Evolutionary conservation across 495 filamentous ascomycete species (phyloP).

Genomic region (Aspergillus funiculosus): DNA sequence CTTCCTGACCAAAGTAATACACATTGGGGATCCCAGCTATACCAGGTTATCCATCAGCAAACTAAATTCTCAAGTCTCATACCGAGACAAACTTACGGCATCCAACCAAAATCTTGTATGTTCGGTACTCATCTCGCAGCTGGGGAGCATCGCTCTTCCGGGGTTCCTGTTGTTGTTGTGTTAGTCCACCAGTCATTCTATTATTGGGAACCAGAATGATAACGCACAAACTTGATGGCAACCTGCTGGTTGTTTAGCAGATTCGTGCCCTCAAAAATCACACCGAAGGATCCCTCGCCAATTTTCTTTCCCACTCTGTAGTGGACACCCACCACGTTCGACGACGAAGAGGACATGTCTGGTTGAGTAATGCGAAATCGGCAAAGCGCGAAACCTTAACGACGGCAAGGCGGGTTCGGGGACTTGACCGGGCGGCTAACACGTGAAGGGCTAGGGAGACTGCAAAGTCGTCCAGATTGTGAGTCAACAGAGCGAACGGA

Average conservation of each 20-base stretch:
- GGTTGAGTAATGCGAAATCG: slow-evolving; percentile 13
- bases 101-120: slow-evolving; percentile 98
- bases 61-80: slow-evolving; percentile 1
- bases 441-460: slow-evolving; percentile 27
- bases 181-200: not conserved
- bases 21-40: slow-evolving; percentile 98
- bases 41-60: slow-evolving; percentile 22
- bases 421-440: slow-evolving; percentile 23
- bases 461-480: not conserved
- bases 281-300: slow-evolving; percentile 96
- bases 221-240: slow-evolving; percentile 97
- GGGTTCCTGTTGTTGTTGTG: slow-evolving; percentile 64
- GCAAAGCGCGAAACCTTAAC: slow-evolving; percentile 20
- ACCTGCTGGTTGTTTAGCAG: slow-evolving; percentile 98
- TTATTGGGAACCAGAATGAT: not conserved
- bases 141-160: slow-evolving; percentile 98
- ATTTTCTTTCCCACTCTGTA: slow-evolving; percentile 99
- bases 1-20: slow-evolving; percentile 99
- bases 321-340: slow-evolving; percentile 98
- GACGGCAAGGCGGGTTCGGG: slow-evolving; percentile 25
- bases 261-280: slow-evolving; percentile 98
- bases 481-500: not conserved
- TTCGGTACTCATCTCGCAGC: slow-evolving; percentile 96
- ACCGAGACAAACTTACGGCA: slow-evolving; percentile 70
- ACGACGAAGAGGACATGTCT: slow-evolving; percentile 85